phyloP scores from a whole-genome alignment of 2,329 filamentous ascomycete species.

The Ilyonectria robusta region DNA sequence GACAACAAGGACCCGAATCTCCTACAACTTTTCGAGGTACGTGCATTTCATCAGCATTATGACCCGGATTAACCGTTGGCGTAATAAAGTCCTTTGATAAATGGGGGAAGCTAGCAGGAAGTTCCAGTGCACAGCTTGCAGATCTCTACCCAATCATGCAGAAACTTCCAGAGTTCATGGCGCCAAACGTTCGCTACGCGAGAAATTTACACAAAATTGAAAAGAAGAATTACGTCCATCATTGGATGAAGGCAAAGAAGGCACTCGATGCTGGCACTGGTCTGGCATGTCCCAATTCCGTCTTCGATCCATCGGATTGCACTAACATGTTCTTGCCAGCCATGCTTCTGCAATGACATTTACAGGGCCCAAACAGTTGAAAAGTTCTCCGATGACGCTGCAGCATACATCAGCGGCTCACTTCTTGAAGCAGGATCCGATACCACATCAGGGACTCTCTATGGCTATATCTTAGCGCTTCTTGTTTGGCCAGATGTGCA shows the following conservation, averaged over 20 bases:
- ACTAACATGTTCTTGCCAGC: constrained; percentile 17
- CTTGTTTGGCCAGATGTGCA: constrained; percentile 59
- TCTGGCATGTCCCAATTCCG: neutral
- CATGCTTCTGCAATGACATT: constrained; percentile 41
- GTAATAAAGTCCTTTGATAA: constrained; percentile 10
- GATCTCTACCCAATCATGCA: constrained; percentile 21
- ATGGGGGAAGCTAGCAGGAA: constrained; percentile 18
- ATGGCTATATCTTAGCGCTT: constrained; percentile 62
- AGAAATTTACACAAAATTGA: constrained; percentile 11
- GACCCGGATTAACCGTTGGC: neutral
- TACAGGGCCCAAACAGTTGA: constrained; percentile 30
- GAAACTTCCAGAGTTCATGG: constrained; percentile 14
- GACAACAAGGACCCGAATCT: constrained; percentile 60
- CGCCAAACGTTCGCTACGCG: constrained; percentile 17
- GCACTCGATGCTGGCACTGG: constrained; percentile 12
- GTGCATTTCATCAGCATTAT: neutral
- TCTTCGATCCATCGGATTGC: neutral
- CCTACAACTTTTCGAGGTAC: constrained; percentile 55
- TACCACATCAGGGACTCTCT: constrained; percentile 48
- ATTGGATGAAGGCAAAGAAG: constrained; percentile 25
- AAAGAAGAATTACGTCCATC: constrained; percentile 11
- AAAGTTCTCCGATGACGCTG: constrained; percentile 38
- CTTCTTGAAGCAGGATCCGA: constrained; percentile 52
- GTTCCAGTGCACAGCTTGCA: constrained; percentile 22
- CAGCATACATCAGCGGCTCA: constrained; percentile 38